Evolutionary conservation across 2,329 filamentous ascomycete genomes (phyloP).

Genomic region (Pseudocercospora ulei): DNA sequence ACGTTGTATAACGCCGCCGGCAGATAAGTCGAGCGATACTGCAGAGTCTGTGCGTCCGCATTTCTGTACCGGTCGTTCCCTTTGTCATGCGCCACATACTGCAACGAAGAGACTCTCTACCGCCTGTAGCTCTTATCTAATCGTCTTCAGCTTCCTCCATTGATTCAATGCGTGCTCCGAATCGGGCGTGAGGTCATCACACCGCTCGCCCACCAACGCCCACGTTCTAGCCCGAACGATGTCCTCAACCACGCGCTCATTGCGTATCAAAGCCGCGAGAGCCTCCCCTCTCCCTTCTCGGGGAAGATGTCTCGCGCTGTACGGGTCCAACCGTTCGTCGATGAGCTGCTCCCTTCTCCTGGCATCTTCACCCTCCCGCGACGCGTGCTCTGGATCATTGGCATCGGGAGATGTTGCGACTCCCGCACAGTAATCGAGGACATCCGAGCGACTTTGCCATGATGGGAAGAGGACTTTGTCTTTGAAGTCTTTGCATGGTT

Average conservation of each 20-base stretch:
- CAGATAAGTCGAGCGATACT: no score
- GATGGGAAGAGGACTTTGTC: slow-evolving; percentile 71
- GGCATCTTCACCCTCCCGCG: slow-evolving; percentile 60
- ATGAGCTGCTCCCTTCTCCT: slow-evolving; percentile 63
- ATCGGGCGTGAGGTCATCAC: slow-evolving; percentile 53
- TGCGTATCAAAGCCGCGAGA: slow-evolving; percentile 61
- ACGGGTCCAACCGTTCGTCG: slow-evolving; percentile 84
- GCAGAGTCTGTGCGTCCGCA: no score
- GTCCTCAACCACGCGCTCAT: slow-evolving; percentile 65
- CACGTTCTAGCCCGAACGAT: slow-evolving; percentile 77
- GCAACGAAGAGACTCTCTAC: no score
- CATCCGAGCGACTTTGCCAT: slow-evolving; percentile 74
- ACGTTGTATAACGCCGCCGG: no score
- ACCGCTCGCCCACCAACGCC: slow-evolving; percentile 66
- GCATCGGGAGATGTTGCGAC: slow-evolving; percentile 83
- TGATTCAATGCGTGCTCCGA: slow-evolving; percentile 52
- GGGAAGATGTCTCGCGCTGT: slow-evolving; percentile 73
- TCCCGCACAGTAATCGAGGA: slow-evolving; percentile 77
- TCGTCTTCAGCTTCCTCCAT: slow-evolving; percentile 49
- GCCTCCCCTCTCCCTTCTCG: slow-evolving; percentile 70
- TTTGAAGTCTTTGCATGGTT: slow-evolving; percentile 63
- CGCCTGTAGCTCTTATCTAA: no score
- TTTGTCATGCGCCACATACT: no score
- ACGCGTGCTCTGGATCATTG: slow-evolving; percentile 65
- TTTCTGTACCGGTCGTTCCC: no score